These are phyloP conservation scores for Cladophialophora immunda DNA, from an alignment of 2,329 filamentous ascomycete species.

Conservation along the genomic window DNA sequence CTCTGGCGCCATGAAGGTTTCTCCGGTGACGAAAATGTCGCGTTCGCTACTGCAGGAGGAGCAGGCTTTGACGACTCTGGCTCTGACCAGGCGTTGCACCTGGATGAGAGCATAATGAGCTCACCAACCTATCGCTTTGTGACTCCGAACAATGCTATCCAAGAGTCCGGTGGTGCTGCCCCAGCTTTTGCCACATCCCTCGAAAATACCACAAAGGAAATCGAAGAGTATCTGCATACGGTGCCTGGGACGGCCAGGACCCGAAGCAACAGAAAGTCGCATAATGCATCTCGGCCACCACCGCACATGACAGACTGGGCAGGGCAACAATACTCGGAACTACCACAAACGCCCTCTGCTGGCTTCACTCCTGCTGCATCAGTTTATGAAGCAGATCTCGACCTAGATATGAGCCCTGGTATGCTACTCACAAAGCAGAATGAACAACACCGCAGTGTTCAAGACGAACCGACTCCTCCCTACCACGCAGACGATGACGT, in stretches of 20 bases:
- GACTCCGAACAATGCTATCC: not conserved
- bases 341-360: not conserved
- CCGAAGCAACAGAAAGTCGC: not conserved
- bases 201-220: not conserved
- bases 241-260: not conserved
- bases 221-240: not conserved
- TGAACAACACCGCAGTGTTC: not conserved
- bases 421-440: not conserved
- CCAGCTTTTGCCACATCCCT: not conserved
- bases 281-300: not conserved
- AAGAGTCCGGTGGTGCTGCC: not conserved
- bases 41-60: not conserved
- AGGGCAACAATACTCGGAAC: not conserved
- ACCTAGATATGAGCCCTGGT: not conserved
- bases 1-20: not conserved
- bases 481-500: not conserved
- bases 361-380: constrained; percentile 4
- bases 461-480: not conserved
- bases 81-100: not conserved
- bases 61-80: not conserved
- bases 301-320: not conserved
- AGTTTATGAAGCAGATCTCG: not conserved
- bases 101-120: constrained; percentile 11
- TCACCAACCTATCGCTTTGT: constrained; percentile 10
- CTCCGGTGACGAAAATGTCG: not conserved